A percentile compares a stretch with the other conserved stretches of the same genome.
phyloP scores from a whole-genome alignment of 2,329 filamentous ascomycete species.

The Pyrenophora teres region DNA sequence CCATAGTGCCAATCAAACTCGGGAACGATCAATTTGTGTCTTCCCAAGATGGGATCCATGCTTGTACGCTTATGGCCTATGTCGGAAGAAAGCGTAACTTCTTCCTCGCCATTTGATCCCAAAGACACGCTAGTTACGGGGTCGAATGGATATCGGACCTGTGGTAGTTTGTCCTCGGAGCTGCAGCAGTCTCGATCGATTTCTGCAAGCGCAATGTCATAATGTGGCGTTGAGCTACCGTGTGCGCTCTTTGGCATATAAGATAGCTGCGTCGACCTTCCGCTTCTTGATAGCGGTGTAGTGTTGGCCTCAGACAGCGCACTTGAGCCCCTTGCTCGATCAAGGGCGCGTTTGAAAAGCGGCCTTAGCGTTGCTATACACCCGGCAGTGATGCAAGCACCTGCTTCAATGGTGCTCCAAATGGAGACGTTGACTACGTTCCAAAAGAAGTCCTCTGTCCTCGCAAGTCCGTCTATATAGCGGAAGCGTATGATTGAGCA shows the following conservation, averaged over 20 bases:
- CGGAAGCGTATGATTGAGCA: constrained; percentile 59
- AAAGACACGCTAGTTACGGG: constrained; percentile 5
- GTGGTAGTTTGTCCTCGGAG: background rate
- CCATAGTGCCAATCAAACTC: no score
- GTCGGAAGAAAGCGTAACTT: constrained; percentile 2
- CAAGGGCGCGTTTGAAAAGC: constrained; percentile 43
- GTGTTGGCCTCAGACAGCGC: background rate
- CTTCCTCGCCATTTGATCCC: constrained; percentile 2
- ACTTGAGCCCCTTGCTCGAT: background rate
- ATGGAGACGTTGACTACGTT: constrained; percentile 54
- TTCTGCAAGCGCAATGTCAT: background rate
- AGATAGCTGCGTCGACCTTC: constrained; percentile 2
- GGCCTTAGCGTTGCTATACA: constrained; percentile 59
- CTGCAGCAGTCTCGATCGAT: background rate
- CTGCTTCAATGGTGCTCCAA: constrained; percentile 45
- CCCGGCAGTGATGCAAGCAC: constrained; percentile 52
- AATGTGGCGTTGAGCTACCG: background rate
- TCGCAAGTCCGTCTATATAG: constrained; percentile 49
- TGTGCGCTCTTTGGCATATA: background rate
- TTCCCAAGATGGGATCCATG: background rate
- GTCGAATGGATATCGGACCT: background rate
- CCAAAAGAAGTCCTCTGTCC: constrained; percentile 53
- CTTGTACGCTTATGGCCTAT: background rate
- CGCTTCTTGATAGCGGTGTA: constrained; percentile 5
- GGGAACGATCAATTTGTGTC: background rate